Percentiles rank a stretch among this genome's conserved stretches.
Evolutionary conservation across 176 grass and related monocot species (phyloP).

Genomic region (Raddia distichophylla): DNA sequence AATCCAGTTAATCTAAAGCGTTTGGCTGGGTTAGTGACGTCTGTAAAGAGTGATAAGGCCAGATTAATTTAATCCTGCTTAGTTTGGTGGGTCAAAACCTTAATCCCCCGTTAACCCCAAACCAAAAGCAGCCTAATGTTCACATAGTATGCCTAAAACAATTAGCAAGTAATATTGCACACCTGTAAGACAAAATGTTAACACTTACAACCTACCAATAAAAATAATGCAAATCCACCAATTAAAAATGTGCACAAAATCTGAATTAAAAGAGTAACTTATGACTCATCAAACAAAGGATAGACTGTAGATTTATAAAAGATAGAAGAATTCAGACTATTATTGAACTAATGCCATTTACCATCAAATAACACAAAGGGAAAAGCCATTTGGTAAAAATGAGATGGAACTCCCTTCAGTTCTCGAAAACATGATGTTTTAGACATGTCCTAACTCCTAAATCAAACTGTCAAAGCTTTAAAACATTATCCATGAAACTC

Average conservation of each 20-base stretch:
- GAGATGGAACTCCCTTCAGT: neutral
- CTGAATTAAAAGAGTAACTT: neutral
- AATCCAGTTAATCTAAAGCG: too few relatives aligned
- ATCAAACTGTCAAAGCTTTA: too few relatives aligned
- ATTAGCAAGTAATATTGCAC: too few relatives aligned
- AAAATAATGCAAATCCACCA: neutral
- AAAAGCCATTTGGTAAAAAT: neutral
- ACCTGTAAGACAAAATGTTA: neutral
- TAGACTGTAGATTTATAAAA: neutral
- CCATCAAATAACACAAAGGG: neutral
- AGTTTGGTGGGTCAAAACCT: too few relatives aligned
- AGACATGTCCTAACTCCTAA: too few relatives aligned
- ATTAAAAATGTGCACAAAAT: neutral
- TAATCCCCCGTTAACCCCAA: too few relatives aligned
- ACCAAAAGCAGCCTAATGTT: neutral
- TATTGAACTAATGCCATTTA: slow-evolving; percentile 1
- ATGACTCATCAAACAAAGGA: too few relatives aligned
- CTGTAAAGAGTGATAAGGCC: too few relatives aligned
- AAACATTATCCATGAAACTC: too few relatives aligned
- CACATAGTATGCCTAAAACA: neutral
- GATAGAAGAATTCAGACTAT: neutral
- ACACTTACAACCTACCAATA: neutral
- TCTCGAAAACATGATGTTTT: too few relatives aligned
- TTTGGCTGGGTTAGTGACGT: too few relatives aligned
- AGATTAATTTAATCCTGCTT: too few relatives aligned